Evolutionary conservation across 441 rosid genomes (phyloP), one percentile per base, ranked within the genome.

Genomic region (Macaranga tanarius): DNA sequence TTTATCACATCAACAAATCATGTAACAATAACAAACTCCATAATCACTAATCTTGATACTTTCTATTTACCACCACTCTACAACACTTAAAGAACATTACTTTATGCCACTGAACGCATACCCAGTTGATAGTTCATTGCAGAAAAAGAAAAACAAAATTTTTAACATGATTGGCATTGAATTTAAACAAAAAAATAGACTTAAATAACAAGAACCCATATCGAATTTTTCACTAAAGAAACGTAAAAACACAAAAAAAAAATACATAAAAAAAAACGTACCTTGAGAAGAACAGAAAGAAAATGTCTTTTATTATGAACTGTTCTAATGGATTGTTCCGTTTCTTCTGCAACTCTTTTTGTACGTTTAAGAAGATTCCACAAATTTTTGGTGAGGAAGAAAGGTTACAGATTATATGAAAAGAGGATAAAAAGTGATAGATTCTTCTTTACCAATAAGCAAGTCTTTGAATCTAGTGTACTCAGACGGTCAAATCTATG

Each of bases 61-160:
- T 65, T 17, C 60, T 56, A 56, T 22, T 10, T 1, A 56, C 31
- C 12, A 22, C 31, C 16, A 11, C 5, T 56, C 31, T 23, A 56
- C 10, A 56, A 20, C 13, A 22, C 13, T 20, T 22, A 56, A 19
- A 12, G 23, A 65, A 15, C 54, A 47, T 47, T 19, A 54, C 25
- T 7, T 19, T n/a, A 17, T 54, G n/a, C 26, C 17, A 40, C 9
- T 31, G 17, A 61, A 34, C 10, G 19, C 45, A 38, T 38, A 55
- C 12, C 38, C 10, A 45, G 11, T n/a, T 13, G 50, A 47, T 47
- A 56, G 47, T 10, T 28, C 4, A 28, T 50, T 50, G 5, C 1
- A 19, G 0, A 60, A 17, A 44, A 51, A 40, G 51, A 50, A 69
- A 58, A 44, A 72, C 45, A n/a, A 75, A 4, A 69, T 34, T n/a